Evolutionary conservation across 352 stramenopile genomes (phyloP), one percentile per base, ranked within the genome.

Genomic region (Globisporangium heterothallicum): DNA sequence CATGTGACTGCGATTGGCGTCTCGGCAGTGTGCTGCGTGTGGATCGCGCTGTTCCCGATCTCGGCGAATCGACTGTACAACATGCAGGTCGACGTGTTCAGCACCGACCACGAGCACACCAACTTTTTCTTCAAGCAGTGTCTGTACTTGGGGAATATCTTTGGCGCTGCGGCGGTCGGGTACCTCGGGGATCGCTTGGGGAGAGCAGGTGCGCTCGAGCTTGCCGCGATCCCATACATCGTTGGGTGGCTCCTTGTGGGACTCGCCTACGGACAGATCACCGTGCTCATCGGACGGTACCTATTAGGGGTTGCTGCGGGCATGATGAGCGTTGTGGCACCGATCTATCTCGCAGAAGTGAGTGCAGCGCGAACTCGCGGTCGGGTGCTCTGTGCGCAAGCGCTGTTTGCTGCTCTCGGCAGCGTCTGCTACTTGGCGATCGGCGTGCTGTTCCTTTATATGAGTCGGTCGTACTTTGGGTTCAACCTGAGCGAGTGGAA

Each of bases 401-500:
- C 64, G 18, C 43, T 84, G 9, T 24, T 83, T 27, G 65, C 68
- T 0, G 53, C 46, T 6, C 18, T 82, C 4, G 78, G 77, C 12
- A 55, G 61, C 4, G 56, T 83, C 16, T 59, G 46, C 34, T 92
- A 89, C 52, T 32, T 89, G 32, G 61, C 57, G 6, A 53, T 92
- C 13, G 74, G 77, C 22, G 74, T 66, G 24, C 44, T 84, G 14
- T 85, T 87, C 48, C 66, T 87, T 46, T 71, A 72, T 47, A 51
- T 87, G 26, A 89, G 77, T 64, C 81, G 61, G 16, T 58, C 67
- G 42, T 91, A 85, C 59, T 49, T 86, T 8, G 72, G 74, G 34
- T 91, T 93, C 59, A 88, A 87, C 53, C 63, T 93, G n/a, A 80
- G 65, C 61, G 82, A 90, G 53, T 93, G 82, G 79, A 89, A 87